Conservation (phyloP, 768 basidiomycete species). For the Gyrodon lividus region DNA sequence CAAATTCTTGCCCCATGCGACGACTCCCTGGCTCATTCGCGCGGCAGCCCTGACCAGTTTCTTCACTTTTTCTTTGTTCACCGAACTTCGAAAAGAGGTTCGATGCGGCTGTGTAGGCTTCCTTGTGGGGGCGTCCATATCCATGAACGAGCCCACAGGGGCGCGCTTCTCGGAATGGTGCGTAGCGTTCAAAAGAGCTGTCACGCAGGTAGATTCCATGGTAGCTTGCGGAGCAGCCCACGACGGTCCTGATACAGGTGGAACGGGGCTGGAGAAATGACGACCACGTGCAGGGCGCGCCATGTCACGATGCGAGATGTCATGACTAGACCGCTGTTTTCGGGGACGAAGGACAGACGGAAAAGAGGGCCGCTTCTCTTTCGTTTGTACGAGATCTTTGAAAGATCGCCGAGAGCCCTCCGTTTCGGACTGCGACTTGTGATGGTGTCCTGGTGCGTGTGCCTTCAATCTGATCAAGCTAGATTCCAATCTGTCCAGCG, state of each 20-base stretch:
- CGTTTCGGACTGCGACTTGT: slow-evolving; percentile 20
- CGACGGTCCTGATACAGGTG: slow-evolving; percentile 5
- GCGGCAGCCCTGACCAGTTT: slow-evolving; percentile 21
- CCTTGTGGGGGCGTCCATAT: slow-evolving; percentile 27
- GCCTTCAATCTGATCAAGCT: slow-evolving; percentile 35
- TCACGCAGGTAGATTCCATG: background rate
- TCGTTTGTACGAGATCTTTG: background rate
- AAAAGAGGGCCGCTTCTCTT: slow-evolving; percentile 21
- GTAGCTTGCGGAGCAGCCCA: background rate
- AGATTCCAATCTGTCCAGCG: slow-evolving; percentile 32
- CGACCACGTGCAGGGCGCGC: slow-evolving; percentile 1
- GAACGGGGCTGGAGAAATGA: slow-evolving; percentile 7
- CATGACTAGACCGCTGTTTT: slow-evolving; percentile 11
- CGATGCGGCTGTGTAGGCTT: slow-evolving; percentile 9
- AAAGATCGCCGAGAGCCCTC: slow-evolving; percentile 5
- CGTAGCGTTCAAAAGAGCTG: background rate
- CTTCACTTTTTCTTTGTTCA: slow-evolving; percentile 19
- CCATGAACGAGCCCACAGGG: slow-evolving; percentile 30
- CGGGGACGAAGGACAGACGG: slow-evolving; percentile 15
- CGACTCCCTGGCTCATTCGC: slow-evolving; percentile 27
- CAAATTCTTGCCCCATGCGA: slow-evolving; percentile 31
- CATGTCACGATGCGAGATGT: background rate
- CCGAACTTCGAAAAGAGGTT: slow-evolving; percentile 10
- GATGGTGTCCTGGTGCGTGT: slow-evolving; percentile 26
- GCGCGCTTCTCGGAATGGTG: slow-evolving; percentile 1